phyloP scores from a whole-genome alignment of 1,284 basidiomycete genomes.

The Papiliotrema terrestris region DNA sequence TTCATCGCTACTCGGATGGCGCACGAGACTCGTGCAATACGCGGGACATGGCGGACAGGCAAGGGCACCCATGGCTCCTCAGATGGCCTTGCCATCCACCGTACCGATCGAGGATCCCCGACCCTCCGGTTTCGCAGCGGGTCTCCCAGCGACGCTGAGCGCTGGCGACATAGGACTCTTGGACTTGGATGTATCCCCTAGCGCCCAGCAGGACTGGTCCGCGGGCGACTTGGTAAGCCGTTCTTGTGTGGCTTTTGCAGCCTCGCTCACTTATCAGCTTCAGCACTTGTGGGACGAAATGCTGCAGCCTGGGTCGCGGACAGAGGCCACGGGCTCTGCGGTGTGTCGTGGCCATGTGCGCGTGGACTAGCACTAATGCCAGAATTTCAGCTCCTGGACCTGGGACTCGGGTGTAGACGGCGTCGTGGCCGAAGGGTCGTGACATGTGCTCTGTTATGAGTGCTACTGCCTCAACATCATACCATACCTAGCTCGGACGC shows the following conservation, averaged over 20 bases:
- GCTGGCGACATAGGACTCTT: no score
- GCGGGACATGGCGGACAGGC: constrained; percentile 3
- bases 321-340: background rate
- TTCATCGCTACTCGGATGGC: constrained; percentile 26
- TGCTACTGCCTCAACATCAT: no score
- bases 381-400: background rate
- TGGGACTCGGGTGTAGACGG: background rate
- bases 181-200: no score
- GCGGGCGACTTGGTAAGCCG: background rate
- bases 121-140: no score
- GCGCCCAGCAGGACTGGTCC: background rate
- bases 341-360: background rate
- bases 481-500: no score
- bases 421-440: background rate
- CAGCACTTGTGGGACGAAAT: background rate
- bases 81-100: no score
- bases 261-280: background rate
- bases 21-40: constrained; percentile 26
- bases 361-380: background rate
- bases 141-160: no score
- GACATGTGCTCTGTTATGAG: no score
- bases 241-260: background rate
- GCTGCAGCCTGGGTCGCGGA: background rate
- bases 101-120: background rate
- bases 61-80: background rate